phyloP scores from a whole-genome alignment of 2,329 filamentous ascomycete genomes.

The Curvularia sp. region DNA sequence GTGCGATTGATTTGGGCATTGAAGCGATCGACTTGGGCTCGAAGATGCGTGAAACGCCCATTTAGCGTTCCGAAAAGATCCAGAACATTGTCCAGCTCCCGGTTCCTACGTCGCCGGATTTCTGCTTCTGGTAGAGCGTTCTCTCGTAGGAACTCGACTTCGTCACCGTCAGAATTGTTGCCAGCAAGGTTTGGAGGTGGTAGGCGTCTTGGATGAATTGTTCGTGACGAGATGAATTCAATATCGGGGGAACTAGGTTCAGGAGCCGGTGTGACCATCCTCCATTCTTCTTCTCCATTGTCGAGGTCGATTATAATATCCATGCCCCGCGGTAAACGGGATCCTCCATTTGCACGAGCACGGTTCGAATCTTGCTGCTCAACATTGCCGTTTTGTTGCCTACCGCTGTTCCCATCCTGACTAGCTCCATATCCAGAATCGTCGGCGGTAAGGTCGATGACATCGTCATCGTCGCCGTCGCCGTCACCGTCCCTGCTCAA shows the following conservation, averaged over 20 bases:
- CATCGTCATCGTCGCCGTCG: conserved; percentile 5
- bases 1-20: conserved; percentile 29
- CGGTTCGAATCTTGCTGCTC: conserved; percentile 8
- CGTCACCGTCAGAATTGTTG: conserved; percentile 35
- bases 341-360: conserved; percentile 31
- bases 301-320: conserved; percentile 56
- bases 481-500: conserved; percentile 7
- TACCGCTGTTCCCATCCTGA: conserved; percentile 12
- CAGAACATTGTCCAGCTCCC: conserved; percentile 29
- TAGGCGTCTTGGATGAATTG: conserved; percentile 31
- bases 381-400: background rate
- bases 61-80: conserved; percentile 30
- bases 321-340: conserved; percentile 52
- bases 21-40: conserved; percentile 32
- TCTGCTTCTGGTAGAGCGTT: conserved; percentile 35
- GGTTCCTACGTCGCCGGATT: conserved; percentile 21
- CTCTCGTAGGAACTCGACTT: conserved; percentile 41
- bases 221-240: conserved; percentile 54
- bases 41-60: conserved; percentile 30
- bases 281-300: conserved; percentile 35
- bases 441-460: conserved; percentile 47
- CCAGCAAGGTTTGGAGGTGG: conserved; percentile 1
- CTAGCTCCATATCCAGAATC: conserved; percentile 31
- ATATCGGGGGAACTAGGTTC: conserved; percentile 55
- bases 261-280: conserved; percentile 33